A percentile compares a stretch with the other conserved stretches of the same genome.
phyloP scores from a whole-genome alignment of 2,329 filamentous ascomycete species.

The Phaeosphaeria sp. region DNA sequence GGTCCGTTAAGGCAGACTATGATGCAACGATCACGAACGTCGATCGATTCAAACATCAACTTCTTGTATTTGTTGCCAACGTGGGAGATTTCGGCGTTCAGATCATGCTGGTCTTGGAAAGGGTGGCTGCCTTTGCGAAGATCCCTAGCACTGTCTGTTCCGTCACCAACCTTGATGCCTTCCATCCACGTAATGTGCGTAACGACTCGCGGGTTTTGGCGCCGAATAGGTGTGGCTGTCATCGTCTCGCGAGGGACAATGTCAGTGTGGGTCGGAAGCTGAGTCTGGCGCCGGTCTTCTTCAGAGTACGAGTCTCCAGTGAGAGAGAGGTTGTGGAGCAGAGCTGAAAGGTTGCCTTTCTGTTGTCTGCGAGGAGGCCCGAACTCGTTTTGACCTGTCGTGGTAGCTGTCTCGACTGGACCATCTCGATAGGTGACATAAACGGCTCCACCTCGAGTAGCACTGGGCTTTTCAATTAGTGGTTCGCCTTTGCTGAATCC shows the following conservation, averaged over 20 bases:
- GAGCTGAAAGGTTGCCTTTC: slow-evolving; percentile 34
- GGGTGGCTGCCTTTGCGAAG: slow-evolving; percentile 30
- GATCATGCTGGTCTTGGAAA: slow-evolving; percentile 52
- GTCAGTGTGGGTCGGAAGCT: slow-evolving; percentile 9
- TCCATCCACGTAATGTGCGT: slow-evolving; percentile 71
- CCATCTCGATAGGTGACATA: slow-evolving; percentile 84
- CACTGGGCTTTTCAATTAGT: slow-evolving; percentile 68
- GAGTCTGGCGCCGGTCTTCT: slow-evolving; percentile 12
- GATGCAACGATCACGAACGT: slow-evolving; percentile 61
- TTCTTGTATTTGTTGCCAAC: slow-evolving; percentile 68
- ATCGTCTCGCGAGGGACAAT: slow-evolving; percentile 48
- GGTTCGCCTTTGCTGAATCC: slow-evolving; percentile 75
- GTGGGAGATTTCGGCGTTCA: slow-evolving; percentile 67
- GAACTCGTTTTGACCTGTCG: slow-evolving; percentile 23
- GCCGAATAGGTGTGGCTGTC: slow-evolving; percentile 59
- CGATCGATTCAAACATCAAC: slow-evolving; percentile 65
- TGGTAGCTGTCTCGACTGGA: slow-evolving; percentile 24
- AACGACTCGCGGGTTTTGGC: slow-evolving; percentile 57
- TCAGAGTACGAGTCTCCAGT: slow-evolving; percentile 18
- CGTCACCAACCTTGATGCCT: slow-evolving; percentile 66
- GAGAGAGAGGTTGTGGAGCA: slow-evolving; percentile 31
- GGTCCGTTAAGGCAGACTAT: slow-evolving; percentile 66
- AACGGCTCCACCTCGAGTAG: slow-evolving; percentile 82
- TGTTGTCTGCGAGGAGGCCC: slow-evolving; percentile 25
- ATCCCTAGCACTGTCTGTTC: slow-evolving; percentile 32